A percentile compares a stretch with the other conserved stretches of the same genome.
phyloP scores from a whole-genome alignment of 352 stramenopile genomes.

The Phytophthora quininea region DNA sequence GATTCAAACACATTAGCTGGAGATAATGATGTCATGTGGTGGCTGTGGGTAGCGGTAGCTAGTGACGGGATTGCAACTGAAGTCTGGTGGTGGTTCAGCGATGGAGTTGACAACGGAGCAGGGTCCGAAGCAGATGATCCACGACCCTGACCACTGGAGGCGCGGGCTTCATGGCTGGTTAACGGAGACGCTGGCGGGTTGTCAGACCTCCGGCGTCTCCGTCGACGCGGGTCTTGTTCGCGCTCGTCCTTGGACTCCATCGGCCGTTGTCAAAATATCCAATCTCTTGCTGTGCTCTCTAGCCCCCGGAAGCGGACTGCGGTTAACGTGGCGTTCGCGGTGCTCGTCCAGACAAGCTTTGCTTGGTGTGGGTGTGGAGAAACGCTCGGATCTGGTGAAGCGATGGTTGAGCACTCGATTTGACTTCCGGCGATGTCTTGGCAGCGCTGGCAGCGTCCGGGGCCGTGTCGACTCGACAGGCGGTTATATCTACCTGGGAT shows the following conservation, averaged over 20 bases:
- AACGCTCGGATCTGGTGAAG: slow-evolving; percentile 1
- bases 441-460: background rate
- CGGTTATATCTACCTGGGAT: slow-evolving; percentile 33
- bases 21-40: slow-evolving; percentile 1
- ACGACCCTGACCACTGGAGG: slow-evolving; percentile 11
- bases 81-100: slow-evolving; percentile 7
- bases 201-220: slow-evolving; percentile 15
- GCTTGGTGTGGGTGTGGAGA: background rate
- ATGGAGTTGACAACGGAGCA: slow-evolving; percentile 14
- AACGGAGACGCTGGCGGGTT: slow-evolving; percentile 6
- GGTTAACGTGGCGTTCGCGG: background rate
- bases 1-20: background rate
- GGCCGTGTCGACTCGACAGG: too few species aligned
- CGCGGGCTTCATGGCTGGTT: slow-evolving; percentile 11
- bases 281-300: too few species aligned
- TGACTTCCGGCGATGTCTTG: slow-evolving; percentile 4
- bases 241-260: slow-evolving; percentile 9
- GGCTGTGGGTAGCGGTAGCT: background rate
- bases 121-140: slow-evolving; percentile 26
- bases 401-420: background rate
- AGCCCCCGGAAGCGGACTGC: background rate
- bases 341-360: background rate
- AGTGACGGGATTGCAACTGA: slow-evolving; percentile 9
- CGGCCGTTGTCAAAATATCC: background rate
- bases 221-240: slow-evolving; percentile 21